phyloP scores from a whole-genome alignment of 2,329 filamentous ascomycete genomes.

The Penicillium capsulatum region DNA sequence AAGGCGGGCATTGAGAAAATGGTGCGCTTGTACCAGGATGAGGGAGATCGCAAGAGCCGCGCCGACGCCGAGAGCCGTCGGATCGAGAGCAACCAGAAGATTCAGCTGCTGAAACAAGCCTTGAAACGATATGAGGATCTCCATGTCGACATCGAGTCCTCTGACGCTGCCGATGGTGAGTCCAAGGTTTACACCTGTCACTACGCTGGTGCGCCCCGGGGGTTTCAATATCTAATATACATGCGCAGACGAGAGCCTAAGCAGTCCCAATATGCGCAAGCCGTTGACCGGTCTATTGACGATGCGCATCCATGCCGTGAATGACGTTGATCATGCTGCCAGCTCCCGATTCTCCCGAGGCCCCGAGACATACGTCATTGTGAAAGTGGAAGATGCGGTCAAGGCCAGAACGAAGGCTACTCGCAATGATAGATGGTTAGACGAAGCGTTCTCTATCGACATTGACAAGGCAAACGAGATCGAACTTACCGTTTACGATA shows the following conservation, averaged over 20 bases:
- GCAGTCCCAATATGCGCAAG: constrained; percentile 89
- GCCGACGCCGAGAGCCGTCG: constrained; percentile 84
- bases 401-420: constrained; percentile 83
- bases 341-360: constrained; percentile 78
- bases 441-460: constrained; percentile 84
- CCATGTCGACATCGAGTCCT: constrained; percentile 83
- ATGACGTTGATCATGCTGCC: constrained; percentile 89
- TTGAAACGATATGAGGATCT: constrained; percentile 96
- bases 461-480: constrained; percentile 99
- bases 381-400: constrained; percentile 94
- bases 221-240: no score
- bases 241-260: constrained; percentile 88
- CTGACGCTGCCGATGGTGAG: constrained; percentile 76
- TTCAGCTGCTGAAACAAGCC: constrained; percentile 89
- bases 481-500: constrained; percentile 96
- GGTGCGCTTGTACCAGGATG: constrained; percentile 95
- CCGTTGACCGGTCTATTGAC: constrained; percentile 88
- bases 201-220: no score
- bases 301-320: constrained; percentile 80
- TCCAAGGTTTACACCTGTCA: not conserved
- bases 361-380: constrained; percentile 89
- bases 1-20: constrained; percentile 99
- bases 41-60: constrained; percentile 93
- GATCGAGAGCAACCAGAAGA: constrained; percentile 97
- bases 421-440: constrained; percentile 83